Evolutionary conservation across 805 yeast genomes (phyloP), one percentile per base, ranked within the genome.

Genomic region (Tetrapisispora nanseiensis): DNA sequence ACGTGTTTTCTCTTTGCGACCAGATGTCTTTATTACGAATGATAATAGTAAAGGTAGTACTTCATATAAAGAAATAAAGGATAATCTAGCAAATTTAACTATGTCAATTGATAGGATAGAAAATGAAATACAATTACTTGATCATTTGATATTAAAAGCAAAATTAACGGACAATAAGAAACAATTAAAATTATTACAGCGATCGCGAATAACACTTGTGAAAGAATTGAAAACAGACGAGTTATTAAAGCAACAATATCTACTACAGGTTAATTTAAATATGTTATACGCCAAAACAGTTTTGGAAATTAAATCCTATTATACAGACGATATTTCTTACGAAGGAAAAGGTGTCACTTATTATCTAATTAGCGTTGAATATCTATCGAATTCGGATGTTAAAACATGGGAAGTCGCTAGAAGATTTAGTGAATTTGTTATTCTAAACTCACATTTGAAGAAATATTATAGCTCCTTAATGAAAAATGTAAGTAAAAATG

Each of bases 351-450:
- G 76, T 33, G 82, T 74, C 46, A 76, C 78, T 4, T 66, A 83
- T 39, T 89, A 89, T 60, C 72, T 86, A 23, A 80, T 90, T 24
- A 86, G 81, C 51, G 85, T 90, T 4, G 80, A 78, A 41, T 80
- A 78, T 56, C 65, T 54, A 9, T 62, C 62, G 6, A 75, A 74
- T 3, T 70, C 66, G 3, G 69, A 71, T 5, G 67, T 75, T 2
- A 86, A 89, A 0, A 82, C 86, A 0, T 90, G 97, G 97, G 77
- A 85, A 41, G 83, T 87, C n/a, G 90, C 95, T 0, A 66, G 96
- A 50, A 68, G 97, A 44, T 89, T 79, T 55, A 84, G 84, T 51
- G 96, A 90, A 55, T 89, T 89, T 59, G 78, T 71, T 61, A 75
- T 72, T 47, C 66, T 89, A 27, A 78, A 89, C 55, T 76, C 75